A percentile compares a stretch with the other conserved stretches of the same genome.
Evolutionary conservation across 768 basidiomycete species (phyloP).

Genomic region (Epithele typhae): DNA sequence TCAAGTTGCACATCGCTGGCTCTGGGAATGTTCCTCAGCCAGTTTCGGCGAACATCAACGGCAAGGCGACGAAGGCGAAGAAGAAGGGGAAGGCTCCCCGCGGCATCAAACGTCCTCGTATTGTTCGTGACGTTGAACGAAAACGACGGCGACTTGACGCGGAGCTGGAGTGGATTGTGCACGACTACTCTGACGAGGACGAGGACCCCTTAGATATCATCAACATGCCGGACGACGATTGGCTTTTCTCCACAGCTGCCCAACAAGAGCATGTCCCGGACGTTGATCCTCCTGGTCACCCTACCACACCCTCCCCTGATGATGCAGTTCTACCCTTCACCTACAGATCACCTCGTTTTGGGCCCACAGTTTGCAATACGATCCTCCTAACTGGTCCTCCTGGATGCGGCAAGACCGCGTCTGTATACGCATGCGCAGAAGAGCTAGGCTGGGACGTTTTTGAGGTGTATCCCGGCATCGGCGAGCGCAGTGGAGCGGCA

Average conservation of each 20-base stretch:
- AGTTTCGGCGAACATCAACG: neutral
- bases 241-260: slow-evolving; percentile 6
- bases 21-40: neutral
- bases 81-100: slow-evolving; percentile 26
- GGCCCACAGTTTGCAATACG: slow-evolving; percentile 68
- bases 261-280: neutral
- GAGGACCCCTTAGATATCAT: slow-evolving; percentile 35
- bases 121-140: slow-evolving; percentile 51
- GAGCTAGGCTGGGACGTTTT: slow-evolving; percentile 96
- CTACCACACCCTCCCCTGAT: too few relatives aligned
- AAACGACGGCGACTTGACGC: slow-evolving; percentile 55
- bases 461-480: slow-evolving; percentile 94
- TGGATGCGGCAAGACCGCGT: slow-evolving; percentile 87
- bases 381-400: slow-evolving; percentile 80
- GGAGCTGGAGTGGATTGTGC: slow-evolving; percentile 53
- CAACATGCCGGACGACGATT: slow-evolving; percentile 17
- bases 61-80: slow-evolving; percentile 10
- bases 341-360: slow-evolving; percentile 26
- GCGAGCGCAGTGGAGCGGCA: slow-evolving; percentile 77
- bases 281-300: neutral
- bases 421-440: slow-evolving; percentile 89
- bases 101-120: slow-evolving; percentile 53
- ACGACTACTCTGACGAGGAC: slow-evolving; percentile 24
- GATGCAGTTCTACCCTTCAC: slow-evolving; percentile 3
- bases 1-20: slow-evolving; percentile 47